Base-by-base conservation (phyloP, 176 grass and related monocot genomes). In the Carex kokanica region DNA sequence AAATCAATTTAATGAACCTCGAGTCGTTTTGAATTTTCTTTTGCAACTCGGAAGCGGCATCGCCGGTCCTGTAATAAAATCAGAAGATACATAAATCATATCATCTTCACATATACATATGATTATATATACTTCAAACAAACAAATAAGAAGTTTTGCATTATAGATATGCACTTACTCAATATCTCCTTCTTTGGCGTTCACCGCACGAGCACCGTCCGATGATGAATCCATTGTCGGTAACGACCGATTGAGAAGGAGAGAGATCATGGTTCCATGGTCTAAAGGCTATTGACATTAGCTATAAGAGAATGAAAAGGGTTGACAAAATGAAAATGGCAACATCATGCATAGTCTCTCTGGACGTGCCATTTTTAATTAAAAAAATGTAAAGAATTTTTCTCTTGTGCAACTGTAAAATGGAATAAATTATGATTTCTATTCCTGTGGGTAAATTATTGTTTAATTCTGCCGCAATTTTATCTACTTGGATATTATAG, bases 291-390 rank as follows among this genome's bases (percentile, higher is more conserved):
- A 49, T 49, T 49, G 45, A 49, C 0, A 49, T 2, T 78, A 32
- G 49, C 24, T 78, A 56, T 54, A 56, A 78, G 47, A 24, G 49
- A 78, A 78, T 78, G 24, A 18, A 2, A 9, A 78, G 51, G 3
- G 51, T 56, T 78, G 73, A 78, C 73, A 78, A 71, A 56, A 18
- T 15, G 73, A 32, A 78, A 77, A 78, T 56, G 73, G 51, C 73
- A 78, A 78, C 49, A 78, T 78, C 49, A 78, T 78, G 51, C 49
- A 77, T 77, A 25, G 49, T n/a, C n/a, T 17, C 73, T 78, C 25
- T 78, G 45, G 73, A 78, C 51, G 73, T 78, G 73, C 51, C 31
- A 31, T 78, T 78, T 8, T 77, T 77, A 13, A 55, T 32, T 55
- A 3, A 52, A 74, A 52, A 27, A 8, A 69, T 36, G 31, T 53